phyloP scores from a whole-genome alignment of 2,329 filamentous ascomycete genomes.

The Hymenoscyphus infarciens region DNA sequence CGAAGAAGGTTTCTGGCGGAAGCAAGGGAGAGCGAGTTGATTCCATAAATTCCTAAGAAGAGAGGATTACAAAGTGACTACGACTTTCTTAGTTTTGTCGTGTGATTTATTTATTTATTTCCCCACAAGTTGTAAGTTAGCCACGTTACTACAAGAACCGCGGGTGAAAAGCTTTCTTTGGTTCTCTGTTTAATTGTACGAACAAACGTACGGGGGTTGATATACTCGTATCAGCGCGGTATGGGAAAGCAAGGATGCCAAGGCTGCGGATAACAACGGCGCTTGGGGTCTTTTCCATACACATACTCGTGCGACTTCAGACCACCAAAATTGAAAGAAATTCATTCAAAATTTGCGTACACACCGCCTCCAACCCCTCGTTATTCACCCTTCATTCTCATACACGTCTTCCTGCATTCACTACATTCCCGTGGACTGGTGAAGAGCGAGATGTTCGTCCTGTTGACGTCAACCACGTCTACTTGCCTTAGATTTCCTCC shows the following conservation, averaged over 20 bases:
- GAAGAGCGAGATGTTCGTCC: not conserved
- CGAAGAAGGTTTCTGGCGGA: constrained; percentile 21
- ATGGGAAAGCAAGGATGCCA: not conserved
- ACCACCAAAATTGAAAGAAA: not conserved
- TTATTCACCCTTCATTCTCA: no score
- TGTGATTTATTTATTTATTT: no score
- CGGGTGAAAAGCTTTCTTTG: no score
- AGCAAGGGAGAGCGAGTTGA: not conserved
- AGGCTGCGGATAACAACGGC: not conserved
- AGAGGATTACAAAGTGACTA: no score
- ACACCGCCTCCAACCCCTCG: not conserved
- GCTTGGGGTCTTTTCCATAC: not conserved
- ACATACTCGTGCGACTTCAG: not conserved
- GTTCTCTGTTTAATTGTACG: no score
- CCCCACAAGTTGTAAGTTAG: no score
- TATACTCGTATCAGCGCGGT: not conserved
- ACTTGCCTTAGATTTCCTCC: not conserved
- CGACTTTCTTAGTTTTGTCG: no score
- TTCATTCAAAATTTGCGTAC: not conserved
- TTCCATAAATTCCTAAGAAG: no score
- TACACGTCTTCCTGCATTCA: not conserved
- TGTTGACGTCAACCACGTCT: constrained; percentile 13
- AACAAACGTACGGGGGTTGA: not conserved
- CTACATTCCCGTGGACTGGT: not conserved
- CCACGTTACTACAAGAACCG: no score